Conservation (phyloP, 2,329 filamentous ascomycete genomes). For the Orbilia javanica region DNA sequence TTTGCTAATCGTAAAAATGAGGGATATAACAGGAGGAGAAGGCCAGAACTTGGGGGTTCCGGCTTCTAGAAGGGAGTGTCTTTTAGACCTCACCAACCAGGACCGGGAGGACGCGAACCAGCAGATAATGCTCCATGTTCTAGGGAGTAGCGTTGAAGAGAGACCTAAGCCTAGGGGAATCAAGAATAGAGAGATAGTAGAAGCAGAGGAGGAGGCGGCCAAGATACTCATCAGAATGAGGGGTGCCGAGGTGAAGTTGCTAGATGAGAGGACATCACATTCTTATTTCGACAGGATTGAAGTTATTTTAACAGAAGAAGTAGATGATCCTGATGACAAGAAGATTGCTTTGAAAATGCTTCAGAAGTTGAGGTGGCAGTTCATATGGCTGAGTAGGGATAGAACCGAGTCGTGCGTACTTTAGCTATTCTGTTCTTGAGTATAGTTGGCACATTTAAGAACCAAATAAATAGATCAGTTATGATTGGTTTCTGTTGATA, state of each 20-base stretch:
- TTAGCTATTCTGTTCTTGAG: neutral
- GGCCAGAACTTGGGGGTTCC: neutral
- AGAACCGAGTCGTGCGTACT: neutral
- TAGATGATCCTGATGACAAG: neutral
- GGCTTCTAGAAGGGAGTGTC: too few species aligned
- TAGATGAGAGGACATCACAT: neutral
- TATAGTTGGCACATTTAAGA: too few species aligned
- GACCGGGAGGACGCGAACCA: neutral
- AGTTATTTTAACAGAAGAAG: neutral
- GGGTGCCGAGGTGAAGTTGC: neutral
- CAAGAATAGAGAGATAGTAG: neutral
- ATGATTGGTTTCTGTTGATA: too few species aligned
- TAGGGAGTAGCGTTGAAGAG: neutral
- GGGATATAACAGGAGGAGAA: neutral
- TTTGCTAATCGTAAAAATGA: neutral
- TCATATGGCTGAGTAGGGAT: slow-evolving; percentile 9
- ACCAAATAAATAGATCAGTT: too few species aligned
- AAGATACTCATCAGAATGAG: slow-evolving; percentile 25
- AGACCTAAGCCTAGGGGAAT: neutral
- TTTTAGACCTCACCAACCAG: too few species aligned
- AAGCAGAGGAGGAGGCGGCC: slow-evolving; percentile 14
- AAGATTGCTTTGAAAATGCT: neutral
- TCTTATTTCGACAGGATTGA: slow-evolving; percentile 22
- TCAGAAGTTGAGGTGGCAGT: slow-evolving; percentile 17
- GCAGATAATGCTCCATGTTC: neutral